These are phyloP conservation scores for Kingdonia uniflora DNA, from an alignment of 164 flowering plant genomes.

Conservation along the genomic window DNA sequence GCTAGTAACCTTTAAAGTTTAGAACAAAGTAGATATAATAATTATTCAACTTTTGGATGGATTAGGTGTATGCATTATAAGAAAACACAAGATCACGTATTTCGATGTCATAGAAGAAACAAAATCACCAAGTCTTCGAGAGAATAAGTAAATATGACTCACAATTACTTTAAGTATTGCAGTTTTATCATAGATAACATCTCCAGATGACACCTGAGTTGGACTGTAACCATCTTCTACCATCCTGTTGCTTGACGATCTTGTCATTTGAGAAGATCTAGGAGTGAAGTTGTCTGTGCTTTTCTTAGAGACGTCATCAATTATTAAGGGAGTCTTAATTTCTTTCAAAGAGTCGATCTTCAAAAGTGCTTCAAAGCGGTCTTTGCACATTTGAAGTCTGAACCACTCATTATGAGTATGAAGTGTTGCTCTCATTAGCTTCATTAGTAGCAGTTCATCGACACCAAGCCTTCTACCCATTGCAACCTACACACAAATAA, in stretches of 20 bases:
- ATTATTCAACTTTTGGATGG: too few species aligned
- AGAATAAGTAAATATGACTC: conserved; percentile 20
- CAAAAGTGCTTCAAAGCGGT: conserved; percentile 75
- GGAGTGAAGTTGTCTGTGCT: conserved; percentile 37
- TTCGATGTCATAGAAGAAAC: not conserved
- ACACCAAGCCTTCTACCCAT: conserved; percentile 79
- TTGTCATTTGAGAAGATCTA: conserved; percentile 67
- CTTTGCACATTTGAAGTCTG: conserved; percentile 89
- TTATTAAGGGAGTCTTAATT: conserved; percentile 33
- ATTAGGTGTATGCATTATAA: not conserved
- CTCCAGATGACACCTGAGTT: conserved; percentile 52
- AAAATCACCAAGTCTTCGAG: not conserved
- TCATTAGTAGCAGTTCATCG: conserved; percentile 95
- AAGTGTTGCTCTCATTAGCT: conserved; percentile 76
- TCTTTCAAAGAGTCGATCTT: conserved; percentile 75
- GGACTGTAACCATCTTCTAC: conserved; percentile 76
- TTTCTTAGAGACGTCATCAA: conserved; percentile 37
- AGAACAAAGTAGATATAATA: not conserved
- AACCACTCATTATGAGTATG: conserved; percentile 91
- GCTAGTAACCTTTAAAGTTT: not conserved
- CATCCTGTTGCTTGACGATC: conserved; percentile 45
- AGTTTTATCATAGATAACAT: conserved; percentile 63
- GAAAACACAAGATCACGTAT: not conserved
- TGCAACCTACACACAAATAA: conserved; percentile 51
- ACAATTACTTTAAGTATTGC: conserved; percentile 99